Base-by-base conservation (phyloP, 2,329 filamentous ascomycete species). In the Aaosphaeria pasadenensis region DNA sequence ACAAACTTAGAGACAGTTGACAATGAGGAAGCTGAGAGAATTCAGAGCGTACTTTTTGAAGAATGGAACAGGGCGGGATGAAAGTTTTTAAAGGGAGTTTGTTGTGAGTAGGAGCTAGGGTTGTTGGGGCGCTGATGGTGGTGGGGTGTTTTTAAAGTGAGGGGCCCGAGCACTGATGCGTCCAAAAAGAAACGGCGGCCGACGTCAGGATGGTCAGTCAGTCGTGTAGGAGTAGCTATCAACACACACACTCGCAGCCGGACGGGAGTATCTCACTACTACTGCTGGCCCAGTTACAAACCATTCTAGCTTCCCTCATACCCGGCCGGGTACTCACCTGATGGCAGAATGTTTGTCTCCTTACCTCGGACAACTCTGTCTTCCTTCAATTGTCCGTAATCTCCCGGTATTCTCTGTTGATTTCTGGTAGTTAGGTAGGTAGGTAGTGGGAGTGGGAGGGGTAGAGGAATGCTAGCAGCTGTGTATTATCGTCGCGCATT, bases 191-290 rank as follows among this genome's bases (percentile, higher is more conserved):
- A 38, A 7, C 5, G 24, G 42, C 7, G 13, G 28, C 28, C 31
- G 49, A 64, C 63, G 63, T 66, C 64, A 67, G 59, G 59, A 24
- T 24, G 51, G 53, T 29, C 40, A 57, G 60, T 56, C 60, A 57
- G 60, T 56, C 60, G 63, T 56, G 58, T 29, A 4, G 55, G 57
- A 59, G 63, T 60, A 50, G 62, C 64, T 61, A 65, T 55, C 53
- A 62, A 55, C 54, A 56, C 40, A 35, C 41, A 50, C 58, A 53
- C 51, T 55, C 57, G 36, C 39, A 50, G 54, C 33, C 33, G 17
- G 17, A 24, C 17, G 17, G 17, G 17, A 24, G 17, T 24, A 24
- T 24, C 17, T 24, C 17, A 24, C 17, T 24, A 24, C 17, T 24
- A 24, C 17, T 24, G 17, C 17, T 52, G 55, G 17, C 39, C 63